Conservation (phyloP, 257 asterid genomes). For the Solanum pimpinellifolium region DNA sequence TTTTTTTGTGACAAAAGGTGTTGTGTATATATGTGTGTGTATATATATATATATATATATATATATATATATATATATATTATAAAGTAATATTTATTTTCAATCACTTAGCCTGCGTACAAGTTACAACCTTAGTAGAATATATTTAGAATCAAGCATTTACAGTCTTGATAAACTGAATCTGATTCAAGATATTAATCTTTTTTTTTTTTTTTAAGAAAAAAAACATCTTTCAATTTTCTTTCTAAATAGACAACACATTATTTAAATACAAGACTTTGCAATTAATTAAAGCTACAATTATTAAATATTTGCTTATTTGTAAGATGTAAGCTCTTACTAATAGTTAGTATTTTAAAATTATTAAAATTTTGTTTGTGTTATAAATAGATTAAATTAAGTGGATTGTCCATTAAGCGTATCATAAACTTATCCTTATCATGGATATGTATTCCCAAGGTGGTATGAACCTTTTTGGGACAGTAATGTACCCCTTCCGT, state of each 20-base stretch:
- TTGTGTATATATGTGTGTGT: no score
- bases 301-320: not conserved
- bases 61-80: no score
- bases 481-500: no score
- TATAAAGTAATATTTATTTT: not conserved
- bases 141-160: not conserved
- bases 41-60: no score
- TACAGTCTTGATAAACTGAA: not conserved
- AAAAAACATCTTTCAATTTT: not conserved
- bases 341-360: no score
- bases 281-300: not conserved
- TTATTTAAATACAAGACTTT: not conserved
- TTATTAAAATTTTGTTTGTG: not conserved
- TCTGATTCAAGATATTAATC: not conserved
- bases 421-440: no score
- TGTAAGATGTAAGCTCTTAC: not conserved
- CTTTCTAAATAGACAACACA: not conserved
- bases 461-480: no score
- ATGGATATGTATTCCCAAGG: no score
- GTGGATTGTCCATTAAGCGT: no score
- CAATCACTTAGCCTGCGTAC: not conserved
- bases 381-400: no score
- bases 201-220: no score
- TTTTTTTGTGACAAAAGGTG: not conserved
- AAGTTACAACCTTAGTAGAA: not conserved